A percentile compares a stretch with the other conserved stretches of the same genome.
phyloP scores from a whole-genome alignment of 2,329 filamentous ascomycete species.

The Teratosphaeria epicoccoides region DNA sequence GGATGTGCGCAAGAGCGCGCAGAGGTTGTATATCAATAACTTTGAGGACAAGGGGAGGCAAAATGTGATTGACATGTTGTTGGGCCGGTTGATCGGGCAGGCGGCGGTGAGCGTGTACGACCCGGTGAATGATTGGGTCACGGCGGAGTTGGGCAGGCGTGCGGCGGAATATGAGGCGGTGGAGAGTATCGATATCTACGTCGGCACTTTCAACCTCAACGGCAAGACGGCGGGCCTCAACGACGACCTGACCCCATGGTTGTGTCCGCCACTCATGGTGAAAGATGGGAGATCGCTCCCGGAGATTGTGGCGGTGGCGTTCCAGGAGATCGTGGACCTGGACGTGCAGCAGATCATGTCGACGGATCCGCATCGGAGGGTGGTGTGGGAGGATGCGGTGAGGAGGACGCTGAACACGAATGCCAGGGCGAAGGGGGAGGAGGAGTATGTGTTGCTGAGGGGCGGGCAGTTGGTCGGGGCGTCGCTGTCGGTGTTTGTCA shows the following conservation, averaged over 20 bases:
- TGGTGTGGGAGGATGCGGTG: slow-evolving; percentile 77
- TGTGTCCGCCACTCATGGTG: slow-evolving; percentile 55
- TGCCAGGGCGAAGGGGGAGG: slow-evolving; percentile 52
- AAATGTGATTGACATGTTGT: slow-evolving; percentile 85
- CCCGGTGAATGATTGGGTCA: slow-evolving; percentile 85
- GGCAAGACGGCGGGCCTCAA: slow-evolving; percentile 68
- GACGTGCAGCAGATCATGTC: slow-evolving; percentile 99
- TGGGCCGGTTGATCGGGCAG: slow-evolving; percentile 81
- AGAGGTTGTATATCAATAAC: slow-evolving; percentile 92
- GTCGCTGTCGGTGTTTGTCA: slow-evolving; percentile 84
- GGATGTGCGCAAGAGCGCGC: slow-evolving; percentile 91
- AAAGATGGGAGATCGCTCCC: slow-evolving; percentile 49
- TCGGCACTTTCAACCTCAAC: slow-evolving; percentile 92
- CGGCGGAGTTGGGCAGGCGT: slow-evolving; percentile 58
- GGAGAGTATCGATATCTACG: slow-evolving; percentile 48
- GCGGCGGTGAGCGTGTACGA: slow-evolving; percentile 77
- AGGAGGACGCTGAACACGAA: slow-evolving; percentile 64
- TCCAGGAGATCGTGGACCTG: slow-evolving; percentile 96
- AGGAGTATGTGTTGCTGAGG: slow-evolving; percentile 78
- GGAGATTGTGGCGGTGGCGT: slow-evolving; percentile 80
- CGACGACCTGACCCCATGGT: slow-evolving; percentile 74
- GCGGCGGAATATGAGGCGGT: slow-evolving; percentile 63
- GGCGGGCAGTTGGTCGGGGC: slow-evolving; percentile 93
- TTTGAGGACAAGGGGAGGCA: slow-evolving; percentile 89
- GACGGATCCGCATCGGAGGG: slow-evolving; percentile 76